Percentiles rank a stretch among this genome's conserved stretches.
These are phyloP conservation scores for Macadamia tetraphylla DNA, from an alignment of 164 flowering plant genomes.

Conservation along the genomic window DNA sequence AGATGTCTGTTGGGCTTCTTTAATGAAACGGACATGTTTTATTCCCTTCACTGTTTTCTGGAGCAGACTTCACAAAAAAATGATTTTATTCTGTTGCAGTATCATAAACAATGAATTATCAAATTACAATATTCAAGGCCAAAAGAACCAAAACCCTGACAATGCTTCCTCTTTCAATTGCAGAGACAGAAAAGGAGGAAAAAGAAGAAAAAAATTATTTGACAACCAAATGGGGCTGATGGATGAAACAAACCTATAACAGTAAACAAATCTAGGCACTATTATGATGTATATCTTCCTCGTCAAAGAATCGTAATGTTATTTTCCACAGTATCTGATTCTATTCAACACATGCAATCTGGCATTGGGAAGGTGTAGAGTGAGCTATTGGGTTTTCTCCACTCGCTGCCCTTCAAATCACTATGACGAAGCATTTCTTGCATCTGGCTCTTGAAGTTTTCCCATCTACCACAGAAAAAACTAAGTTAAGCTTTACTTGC, in stretches of 20 bases:
- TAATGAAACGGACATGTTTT: no score
- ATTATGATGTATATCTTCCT: neutral
- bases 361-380: constrained; percentile 92
- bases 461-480: constrained; percentile 52
- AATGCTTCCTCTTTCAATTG: neutral
- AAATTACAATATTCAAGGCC: constrained; percentile 8
- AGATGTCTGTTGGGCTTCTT: no score
- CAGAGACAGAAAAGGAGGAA: neutral
- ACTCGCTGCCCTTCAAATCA: constrained; percentile 64
- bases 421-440: constrained; percentile 78
- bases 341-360: constrained; percentile 81
- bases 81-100: neutral
- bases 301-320: constrained; percentile 8
- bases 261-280: neutral
- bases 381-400: constrained; percentile 64
- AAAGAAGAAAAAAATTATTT: neutral
- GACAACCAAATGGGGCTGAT: constrained; percentile 8
- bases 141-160: neutral
- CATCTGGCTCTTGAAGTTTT: constrained; percentile 59
- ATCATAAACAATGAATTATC: constrained; percentile 10
- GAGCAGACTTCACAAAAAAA: constrained; percentile 8
- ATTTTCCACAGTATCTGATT: constrained; percentile 6
- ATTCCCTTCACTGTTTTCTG: neutral
- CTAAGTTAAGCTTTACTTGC: neutral
- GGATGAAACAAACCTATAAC: neutral